A percentile compares a stretch with the other conserved stretches of the same genome.
Conservation (phyloP, 768 basidiomycete species). For the Lyophyllum atratum region DNA sequence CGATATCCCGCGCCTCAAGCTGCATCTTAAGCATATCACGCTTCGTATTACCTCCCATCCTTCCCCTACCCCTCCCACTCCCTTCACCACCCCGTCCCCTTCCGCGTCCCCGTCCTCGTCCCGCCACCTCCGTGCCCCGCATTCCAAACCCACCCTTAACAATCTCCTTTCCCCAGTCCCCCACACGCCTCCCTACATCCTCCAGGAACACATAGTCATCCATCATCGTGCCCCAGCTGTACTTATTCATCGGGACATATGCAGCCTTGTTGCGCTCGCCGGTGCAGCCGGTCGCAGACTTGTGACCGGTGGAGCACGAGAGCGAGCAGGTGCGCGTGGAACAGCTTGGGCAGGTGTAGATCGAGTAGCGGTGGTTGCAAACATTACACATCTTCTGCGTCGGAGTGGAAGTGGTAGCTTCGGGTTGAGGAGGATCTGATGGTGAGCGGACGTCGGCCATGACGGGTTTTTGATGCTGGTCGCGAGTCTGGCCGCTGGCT, state of each 20-base stretch:
- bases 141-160: constrained; percentile 57
- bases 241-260: constrained; percentile 82
- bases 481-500: not conserved
- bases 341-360: constrained; percentile 84
- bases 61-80: constrained; percentile 22
- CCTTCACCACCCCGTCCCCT: constrained; percentile 27
- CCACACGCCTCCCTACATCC: constrained; percentile 74
- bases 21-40: constrained; percentile 68
- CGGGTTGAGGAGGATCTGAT: constrained; percentile 1
- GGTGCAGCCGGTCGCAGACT: constrained; percentile 58
- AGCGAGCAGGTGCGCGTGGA: constrained; percentile 71
- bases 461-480: not conserved
- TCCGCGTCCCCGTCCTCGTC: constrained; percentile 18
- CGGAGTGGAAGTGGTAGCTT: constrained; percentile 20
- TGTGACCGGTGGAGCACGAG: constrained; percentile 70
- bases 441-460: constrained; percentile 12
- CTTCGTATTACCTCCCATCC: constrained; percentile 52
- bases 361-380: constrained; percentile 49
- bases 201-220: constrained; percentile 88
- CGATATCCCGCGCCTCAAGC: constrained; percentile 67
- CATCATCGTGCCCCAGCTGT: constrained; percentile 87
- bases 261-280: constrained; percentile 73
- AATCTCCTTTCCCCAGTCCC: constrained; percentile 74
- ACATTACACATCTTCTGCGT: constrained; percentile 43
- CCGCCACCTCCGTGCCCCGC: constrained; percentile 22